phyloP scores from a whole-genome alignment of 2,329 filamentous ascomycete species.

The Aspergillus quadricinctus region DNA sequence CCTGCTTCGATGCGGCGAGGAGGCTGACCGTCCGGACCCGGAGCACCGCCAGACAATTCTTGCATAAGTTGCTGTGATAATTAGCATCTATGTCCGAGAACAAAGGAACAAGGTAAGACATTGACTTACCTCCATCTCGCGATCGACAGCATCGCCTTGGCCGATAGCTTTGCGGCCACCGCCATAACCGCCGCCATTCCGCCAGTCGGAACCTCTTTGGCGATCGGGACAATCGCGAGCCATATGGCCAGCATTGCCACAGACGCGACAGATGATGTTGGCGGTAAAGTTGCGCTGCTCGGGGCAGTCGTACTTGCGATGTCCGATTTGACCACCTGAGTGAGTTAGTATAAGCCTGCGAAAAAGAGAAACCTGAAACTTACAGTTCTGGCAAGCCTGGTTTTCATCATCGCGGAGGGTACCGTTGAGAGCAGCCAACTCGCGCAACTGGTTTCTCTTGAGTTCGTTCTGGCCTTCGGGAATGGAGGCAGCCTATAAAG shows the following conservation, averaged over 20 bases:
- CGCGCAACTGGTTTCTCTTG: constrained; percentile 96
- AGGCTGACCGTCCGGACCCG: constrained; percentile 54
- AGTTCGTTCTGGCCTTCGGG: constrained; percentile 98
- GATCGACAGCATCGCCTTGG: constrained; percentile 78
- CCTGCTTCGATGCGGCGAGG: constrained; percentile 84
- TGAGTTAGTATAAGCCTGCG: background rate
- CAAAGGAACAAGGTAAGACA: background rate
- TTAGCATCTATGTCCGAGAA: constrained; percentile 38
- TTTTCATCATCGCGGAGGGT: constrained; percentile 98
- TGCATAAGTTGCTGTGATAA: constrained; percentile 81
- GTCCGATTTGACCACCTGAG: constrained; percentile 84
- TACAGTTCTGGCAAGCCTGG: constrained; percentile 96
- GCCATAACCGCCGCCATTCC: constrained; percentile 62
- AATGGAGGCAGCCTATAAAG: constrained; percentile 81
- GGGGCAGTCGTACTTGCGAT: constrained; percentile 97
- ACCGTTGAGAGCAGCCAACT: constrained; percentile 96
- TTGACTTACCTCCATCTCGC: constrained; percentile 83
- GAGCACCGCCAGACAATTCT: constrained; percentile 76
- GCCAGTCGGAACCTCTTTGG: constrained; percentile 86
- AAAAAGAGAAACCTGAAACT: constrained; percentile 21
- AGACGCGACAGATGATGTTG: constrained; percentile 97
- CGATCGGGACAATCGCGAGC: constrained; percentile 95
- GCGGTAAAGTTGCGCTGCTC: constrained; percentile 98
- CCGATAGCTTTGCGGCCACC: constrained; percentile 61
- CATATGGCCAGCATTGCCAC: constrained; percentile 97